Conservation (phyloP, 306 rosid species). For the Arachis stenosperma region DNA sequence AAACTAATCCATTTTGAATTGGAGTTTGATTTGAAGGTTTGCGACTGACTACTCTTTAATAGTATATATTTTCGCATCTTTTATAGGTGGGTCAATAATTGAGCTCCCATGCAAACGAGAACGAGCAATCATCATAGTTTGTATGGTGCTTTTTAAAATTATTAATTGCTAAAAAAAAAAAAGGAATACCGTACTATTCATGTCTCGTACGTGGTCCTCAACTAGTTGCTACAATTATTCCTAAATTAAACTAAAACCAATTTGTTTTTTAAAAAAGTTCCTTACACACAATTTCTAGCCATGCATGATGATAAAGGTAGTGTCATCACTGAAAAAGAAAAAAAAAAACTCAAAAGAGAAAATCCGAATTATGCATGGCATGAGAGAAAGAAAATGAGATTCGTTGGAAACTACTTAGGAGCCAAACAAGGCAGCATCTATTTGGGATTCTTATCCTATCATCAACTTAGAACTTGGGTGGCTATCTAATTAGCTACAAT, state of each 20-base stretch:
- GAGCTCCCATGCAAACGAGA: not conserved
- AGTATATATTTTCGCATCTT: too few relatives aligned
- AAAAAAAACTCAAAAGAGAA: not conserved
- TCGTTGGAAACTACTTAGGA: conserved; percentile 4
- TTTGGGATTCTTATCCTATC: conserved; percentile 8
- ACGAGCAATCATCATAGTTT: not conserved
- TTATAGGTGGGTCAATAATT: too few relatives aligned
- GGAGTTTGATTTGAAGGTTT: too few relatives aligned
- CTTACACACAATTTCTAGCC: not conserved
- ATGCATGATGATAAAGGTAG: conserved; percentile 3
- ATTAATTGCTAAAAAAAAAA: too few relatives aligned
- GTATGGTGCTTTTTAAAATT: not conserved
- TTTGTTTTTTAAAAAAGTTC: not conserved
- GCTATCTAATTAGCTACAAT: not conserved
- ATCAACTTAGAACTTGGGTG: not conserved
- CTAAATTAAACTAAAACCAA: not conserved
- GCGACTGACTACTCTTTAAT: too few relatives aligned
- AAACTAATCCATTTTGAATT: too few relatives aligned
- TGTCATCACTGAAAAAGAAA: not conserved
- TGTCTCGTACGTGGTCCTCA: not conserved
- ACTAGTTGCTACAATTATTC: not conserved
- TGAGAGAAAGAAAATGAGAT: conserved; percentile 7
- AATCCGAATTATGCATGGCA: conserved; percentile 1
- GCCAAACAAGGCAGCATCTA: not conserved
- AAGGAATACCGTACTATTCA: not conserved